These are phyloP conservation scores for Crithidia sp. DNA, from an alignment of 208 protist species.

Conservation along the genomic window DNA sequence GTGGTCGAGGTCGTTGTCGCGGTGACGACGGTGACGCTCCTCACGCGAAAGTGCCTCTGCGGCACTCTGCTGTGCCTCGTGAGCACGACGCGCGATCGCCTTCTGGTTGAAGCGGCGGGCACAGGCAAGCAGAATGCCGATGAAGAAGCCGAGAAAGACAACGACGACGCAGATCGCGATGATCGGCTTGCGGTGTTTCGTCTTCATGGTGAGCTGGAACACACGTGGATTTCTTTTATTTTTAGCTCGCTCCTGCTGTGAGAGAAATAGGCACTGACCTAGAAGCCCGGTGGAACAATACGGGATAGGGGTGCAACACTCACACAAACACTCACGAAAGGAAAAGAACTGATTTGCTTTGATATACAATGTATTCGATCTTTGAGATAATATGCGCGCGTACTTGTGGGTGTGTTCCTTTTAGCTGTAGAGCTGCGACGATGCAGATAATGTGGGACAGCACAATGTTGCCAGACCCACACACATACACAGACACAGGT, in stretches of 20 bases:
- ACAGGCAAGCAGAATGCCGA: slow-evolving; percentile 1
- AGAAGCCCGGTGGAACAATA: too few species aligned
- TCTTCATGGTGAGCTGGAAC: neutral
- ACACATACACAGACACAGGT: too few species aligned
- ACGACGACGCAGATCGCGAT: neutral
- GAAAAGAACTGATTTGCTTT: too few species aligned
- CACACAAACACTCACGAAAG: too few species aligned
- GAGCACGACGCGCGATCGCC: slow-evolving; percentile 1
- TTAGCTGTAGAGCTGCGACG: too few species aligned
- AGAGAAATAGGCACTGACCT: too few species aligned
- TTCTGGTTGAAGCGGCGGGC: slow-evolving; percentile 3
- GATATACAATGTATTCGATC: too few species aligned
- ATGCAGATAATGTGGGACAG: too few species aligned
- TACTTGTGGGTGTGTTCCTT: too few species aligned
- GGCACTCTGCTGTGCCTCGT: neutral
- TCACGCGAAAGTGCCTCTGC: neutral
- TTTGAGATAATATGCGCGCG: too few species aligned
- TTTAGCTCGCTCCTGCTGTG: neutral
- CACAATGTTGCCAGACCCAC: too few species aligned
- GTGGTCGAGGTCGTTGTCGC: neutral
- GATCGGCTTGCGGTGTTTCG: neutral
- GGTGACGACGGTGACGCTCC: neutral
- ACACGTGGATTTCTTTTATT: neutral
- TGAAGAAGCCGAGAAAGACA: slow-evolving; percentile 1
- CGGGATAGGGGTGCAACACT: too few species aligned